Evolutionary conservation across 495 filamentous ascomycete genomes (phyloP).

Genomic region (Copromyces sp.): DNA sequence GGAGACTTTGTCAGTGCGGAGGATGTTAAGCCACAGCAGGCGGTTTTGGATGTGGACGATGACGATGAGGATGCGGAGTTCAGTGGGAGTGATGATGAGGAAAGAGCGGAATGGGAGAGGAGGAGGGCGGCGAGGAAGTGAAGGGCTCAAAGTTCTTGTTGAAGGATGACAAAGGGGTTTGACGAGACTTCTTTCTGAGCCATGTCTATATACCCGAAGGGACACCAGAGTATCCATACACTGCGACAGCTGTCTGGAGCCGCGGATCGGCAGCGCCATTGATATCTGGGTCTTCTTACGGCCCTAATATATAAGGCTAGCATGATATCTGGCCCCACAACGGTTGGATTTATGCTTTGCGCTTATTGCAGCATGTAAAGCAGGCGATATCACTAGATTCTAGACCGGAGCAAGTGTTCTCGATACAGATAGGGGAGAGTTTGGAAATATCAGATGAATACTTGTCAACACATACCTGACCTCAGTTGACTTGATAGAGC

Average conservation of each 20-base stretch:
- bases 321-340: background rate
- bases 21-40: slow-evolving; percentile 16
- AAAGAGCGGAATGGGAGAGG: slow-evolving; percentile 41
- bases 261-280: background rate
- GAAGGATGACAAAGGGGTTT: background rate
- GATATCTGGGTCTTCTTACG: background rate
- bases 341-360: background rate
- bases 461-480: background rate
- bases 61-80: slow-evolving; percentile 42
- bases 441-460: background rate
- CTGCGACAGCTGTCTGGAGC: background rate
- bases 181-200: background rate
- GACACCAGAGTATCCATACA: background rate
- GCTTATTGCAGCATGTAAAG: background rate
- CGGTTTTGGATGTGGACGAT: slow-evolving; percentile 17
- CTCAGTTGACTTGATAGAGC: background rate
- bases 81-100: slow-evolving; percentile 42
- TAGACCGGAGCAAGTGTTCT: background rate
- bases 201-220: background rate
- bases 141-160: background rate
- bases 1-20: slow-evolving; percentile 37
- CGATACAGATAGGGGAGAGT: background rate
- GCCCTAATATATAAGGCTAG: background rate
- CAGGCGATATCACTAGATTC: background rate
- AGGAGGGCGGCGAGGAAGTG: slow-evolving; percentile 26